Evolutionary conservation across 768 basidiomycete species (phyloP), one percentile per base, ranked within the genome.

Genomic region (Tulasnella sp.): DNA sequence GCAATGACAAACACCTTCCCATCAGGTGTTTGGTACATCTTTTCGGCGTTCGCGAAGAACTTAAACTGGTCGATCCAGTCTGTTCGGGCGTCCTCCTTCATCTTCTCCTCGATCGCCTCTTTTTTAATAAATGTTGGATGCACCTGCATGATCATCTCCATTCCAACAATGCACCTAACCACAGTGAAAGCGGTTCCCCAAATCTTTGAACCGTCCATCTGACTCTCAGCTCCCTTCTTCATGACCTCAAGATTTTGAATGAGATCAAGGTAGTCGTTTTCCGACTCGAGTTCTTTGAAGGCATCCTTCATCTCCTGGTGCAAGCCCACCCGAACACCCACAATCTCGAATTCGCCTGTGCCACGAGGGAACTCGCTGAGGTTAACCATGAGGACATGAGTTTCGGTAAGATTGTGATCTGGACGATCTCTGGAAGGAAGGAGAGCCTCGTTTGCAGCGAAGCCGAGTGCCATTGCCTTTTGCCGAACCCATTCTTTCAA

Each of bases 1-100:
- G 27, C 72, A 34, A 74, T 46, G 39, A 39, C 44, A 27, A 74
- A 74, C 38, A 74, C 19, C 72, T 39, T 46, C 18, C 72, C 72
- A 21, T 74, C 72, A 19, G 72, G 72, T 10, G 72, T 74, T 74
- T 74, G 72, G 36, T 40, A 74, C 39, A 74, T 40, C 72, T 46
- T 74, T 19, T 74, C 39, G 38, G 72, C 72, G 5, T 39, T 40
- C 44, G 44, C 72, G 6, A 40, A 74, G 21, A 46, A 12, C 38
- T 74, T 71, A 24, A 71, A 71, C 27, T 71, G 27, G 34, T 71
- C 71, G 31, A 71, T 40, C 71, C 71, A 71, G 71, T 71, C 71
- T 40, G 18, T 34, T 24, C 71, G 71, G 3, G 71, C 21, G 21
- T 71, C 39, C 21, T 71, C 71, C 12, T 71, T 71, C 71, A 71